Percentiles rank a stretch among this genome's conserved stretches.
Evolutionary conservation across 345 rosid genomes (phyloP).

Genomic region (Erysimum cheiranthoides): DNA sequence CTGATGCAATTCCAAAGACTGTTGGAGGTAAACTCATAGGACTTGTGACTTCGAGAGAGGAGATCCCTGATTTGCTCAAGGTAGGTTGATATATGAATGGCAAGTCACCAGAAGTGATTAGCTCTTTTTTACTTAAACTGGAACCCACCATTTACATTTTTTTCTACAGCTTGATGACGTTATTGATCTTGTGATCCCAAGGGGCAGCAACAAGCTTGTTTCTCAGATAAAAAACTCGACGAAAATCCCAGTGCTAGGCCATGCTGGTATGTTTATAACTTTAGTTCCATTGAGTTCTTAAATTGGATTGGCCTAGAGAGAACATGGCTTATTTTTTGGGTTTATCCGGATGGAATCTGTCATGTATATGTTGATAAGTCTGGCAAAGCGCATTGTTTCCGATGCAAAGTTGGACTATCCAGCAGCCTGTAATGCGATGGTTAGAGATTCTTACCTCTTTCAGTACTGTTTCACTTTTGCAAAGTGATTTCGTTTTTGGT

Average conservation of each 20-base stretch:
- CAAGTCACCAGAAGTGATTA: constrained; percentile 17
- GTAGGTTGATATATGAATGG: constrained; percentile 49
- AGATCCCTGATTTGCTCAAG: constrained; percentile 96
- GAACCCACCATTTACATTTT: constrained; percentile 39
- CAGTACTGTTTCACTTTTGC: constrained; percentile 21
- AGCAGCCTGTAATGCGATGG: constrained; percentile 98
- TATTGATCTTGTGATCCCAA: constrained; percentile 97
- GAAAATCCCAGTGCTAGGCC: constrained; percentile 96
- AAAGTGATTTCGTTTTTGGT: constrained; percentile 11
- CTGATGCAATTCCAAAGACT: constrained; percentile 79
- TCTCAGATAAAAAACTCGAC: constrained; percentile 90
- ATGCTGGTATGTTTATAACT: constrained; percentile 65
- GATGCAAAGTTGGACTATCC: constrained; percentile 98
- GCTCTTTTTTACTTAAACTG: constrained; percentile 17
- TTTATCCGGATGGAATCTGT: constrained; percentile 87
- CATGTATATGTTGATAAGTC: constrained; percentile 93
- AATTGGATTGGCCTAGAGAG: constrained; percentile 22
- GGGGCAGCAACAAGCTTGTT: constrained; percentile 98
- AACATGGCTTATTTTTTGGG: constrained; percentile 6
- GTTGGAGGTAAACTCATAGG: constrained; percentile 89
- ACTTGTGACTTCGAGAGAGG: constrained; percentile 93
- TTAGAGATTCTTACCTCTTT: constrained; percentile 44
- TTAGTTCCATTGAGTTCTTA: constrained; percentile 14
- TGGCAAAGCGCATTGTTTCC: constrained; percentile 73
- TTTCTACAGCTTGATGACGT: constrained; percentile 91